A percentile compares a stretch with the other conserved stretches of the same genome.
These are phyloP conservation scores for Alternaria sp. DNA, from an alignment of 2,329 filamentous ascomycete genomes.

Conservation along the genomic window DNA sequence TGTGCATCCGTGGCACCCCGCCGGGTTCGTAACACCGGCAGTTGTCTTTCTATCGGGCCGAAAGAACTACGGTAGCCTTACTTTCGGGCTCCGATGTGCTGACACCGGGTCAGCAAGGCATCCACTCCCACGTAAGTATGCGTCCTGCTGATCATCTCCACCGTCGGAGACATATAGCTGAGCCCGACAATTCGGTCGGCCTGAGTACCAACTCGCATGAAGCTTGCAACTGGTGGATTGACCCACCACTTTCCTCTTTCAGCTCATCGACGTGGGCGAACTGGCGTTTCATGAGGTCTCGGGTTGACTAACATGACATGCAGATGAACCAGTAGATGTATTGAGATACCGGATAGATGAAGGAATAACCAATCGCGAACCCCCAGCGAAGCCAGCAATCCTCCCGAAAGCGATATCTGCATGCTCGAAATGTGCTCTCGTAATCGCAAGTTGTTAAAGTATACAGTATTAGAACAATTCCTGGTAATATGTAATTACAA, in stretches of 20 bases:
- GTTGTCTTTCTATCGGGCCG: background rate
- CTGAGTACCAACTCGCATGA: background rate
- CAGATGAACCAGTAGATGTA: background rate
- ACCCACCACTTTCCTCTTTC: background rate
- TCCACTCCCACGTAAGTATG: background rate
- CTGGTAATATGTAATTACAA: background rate
- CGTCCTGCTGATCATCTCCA: conserved; percentile 1
- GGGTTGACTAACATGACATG: background rate
- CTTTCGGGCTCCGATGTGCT: background rate
- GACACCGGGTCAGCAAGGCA: background rate
- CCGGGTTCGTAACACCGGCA: background rate
- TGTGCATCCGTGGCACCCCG: background rate
- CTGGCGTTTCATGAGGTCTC: background rate
- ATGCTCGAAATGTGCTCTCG: too few relatives aligned
- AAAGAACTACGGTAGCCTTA: background rate
- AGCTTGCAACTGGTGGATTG: background rate
- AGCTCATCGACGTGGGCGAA: background rate
- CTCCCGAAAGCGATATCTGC: background rate
- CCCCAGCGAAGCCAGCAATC: background rate
- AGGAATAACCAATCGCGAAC: background rate
- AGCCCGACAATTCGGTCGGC: background rate
- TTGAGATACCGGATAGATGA: background rate
- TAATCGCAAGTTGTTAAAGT: background rate
- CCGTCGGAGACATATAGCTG: background rate
- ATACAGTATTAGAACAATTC: background rate